Base-by-base conservation (phyloP, 352 stramenopile species). In the Phytophthora boehmeriae region DNA sequence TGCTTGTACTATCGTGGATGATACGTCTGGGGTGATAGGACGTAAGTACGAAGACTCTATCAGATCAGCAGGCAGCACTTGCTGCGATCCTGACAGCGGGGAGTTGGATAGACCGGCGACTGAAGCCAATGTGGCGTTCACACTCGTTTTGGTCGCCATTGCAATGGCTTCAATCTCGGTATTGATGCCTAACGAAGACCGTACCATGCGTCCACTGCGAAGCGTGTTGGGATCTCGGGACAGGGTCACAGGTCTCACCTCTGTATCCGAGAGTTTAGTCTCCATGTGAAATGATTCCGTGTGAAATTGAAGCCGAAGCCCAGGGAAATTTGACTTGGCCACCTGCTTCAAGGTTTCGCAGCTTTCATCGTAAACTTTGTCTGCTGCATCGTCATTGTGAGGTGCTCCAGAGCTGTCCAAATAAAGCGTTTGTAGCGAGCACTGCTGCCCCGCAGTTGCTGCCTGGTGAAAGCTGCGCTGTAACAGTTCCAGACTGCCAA, bases 401-500 rank as follows among this genome's bases (percentile, higher is more conserved):
- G 32, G 35, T 27, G 34, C 17, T 20, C 22, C 27, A 23, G 4
- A 39, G 4, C 30, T 43, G 23, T 71, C 63, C n/a, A 71, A 16
- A 20, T 63, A 63, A 1, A 71, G 38, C 2, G 23, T 59, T n/a
- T 55, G 50, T 1, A 71, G 13, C 22, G 57, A 63, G 9, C 63
- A 71, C 2, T 63, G 63, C 28, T 71, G 56, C 25, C 63, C 39
- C 11, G 63, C 63, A 30, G 63, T 66, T 46, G 57, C 63, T 28
- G 63, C 63, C 46, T 70, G 61, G 1, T 66, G 48, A 25, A 75
- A 64, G 49, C 61, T 66, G 17, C 61, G 55, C 36, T 71, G 66
- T 34, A 75, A 35, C 16, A 59, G 13, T 1, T 57, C 49, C n/a
- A 66, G 25, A 1, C 58, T 62, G 2, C 54, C 28, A 0, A 49